A percentile compares a stretch with the other conserved stretches of the same genome.
phyloP scores from a whole-genome alignment of 1,284 basidiomycete genomes.

The Naganishia sp. region DNA sequence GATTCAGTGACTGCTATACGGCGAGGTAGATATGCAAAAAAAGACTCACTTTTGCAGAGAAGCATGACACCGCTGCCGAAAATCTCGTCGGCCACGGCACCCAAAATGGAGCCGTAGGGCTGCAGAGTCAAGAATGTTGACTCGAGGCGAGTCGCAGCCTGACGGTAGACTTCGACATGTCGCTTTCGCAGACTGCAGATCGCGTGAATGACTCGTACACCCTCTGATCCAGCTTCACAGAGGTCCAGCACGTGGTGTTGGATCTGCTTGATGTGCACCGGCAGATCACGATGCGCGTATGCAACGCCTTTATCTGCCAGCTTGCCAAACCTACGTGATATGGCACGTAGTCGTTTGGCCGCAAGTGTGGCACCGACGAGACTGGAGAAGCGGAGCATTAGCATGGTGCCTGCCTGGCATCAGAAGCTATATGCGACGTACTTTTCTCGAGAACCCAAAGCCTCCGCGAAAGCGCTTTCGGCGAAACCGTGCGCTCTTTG shows the following conservation, averaged over 20 bases:
- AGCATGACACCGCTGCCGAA: slow-evolving; percentile 14
- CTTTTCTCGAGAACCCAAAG: slow-evolving; percentile 58
- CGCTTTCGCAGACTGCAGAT: neutral
- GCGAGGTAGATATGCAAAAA: too few species aligned
- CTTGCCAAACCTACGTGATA: neutral
- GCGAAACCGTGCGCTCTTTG: slow-evolving; percentile 75
- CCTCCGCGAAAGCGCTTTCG: slow-evolving; percentile 73
- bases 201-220: slow-evolving; percentile 10
- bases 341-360: neutral
- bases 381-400: neutral
- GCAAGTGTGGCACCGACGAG: slow-evolving; percentile 8
- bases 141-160: neutral
- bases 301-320: slow-evolving; percentile 9
- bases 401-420: neutral
- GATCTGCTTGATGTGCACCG: slow-evolving; percentile 1
- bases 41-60: slow-evolving; percentile 2
- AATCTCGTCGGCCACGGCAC: neutral
- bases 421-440: slow-evolving; percentile 42
- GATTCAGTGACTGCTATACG: neutral
- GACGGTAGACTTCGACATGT: neutral
- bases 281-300: slow-evolving; percentile 10
- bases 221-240: slow-evolving; percentile 14
- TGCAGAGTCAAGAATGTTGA: slow-evolving; percentile 6
- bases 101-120: neutral
- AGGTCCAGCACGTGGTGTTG: slow-evolving; percentile 7